A percentile compares a stretch with the other conserved stretches of the same genome.
Conservation (phyloP, 306 rosid species). For the Lathyrus oleraceus region DNA sequence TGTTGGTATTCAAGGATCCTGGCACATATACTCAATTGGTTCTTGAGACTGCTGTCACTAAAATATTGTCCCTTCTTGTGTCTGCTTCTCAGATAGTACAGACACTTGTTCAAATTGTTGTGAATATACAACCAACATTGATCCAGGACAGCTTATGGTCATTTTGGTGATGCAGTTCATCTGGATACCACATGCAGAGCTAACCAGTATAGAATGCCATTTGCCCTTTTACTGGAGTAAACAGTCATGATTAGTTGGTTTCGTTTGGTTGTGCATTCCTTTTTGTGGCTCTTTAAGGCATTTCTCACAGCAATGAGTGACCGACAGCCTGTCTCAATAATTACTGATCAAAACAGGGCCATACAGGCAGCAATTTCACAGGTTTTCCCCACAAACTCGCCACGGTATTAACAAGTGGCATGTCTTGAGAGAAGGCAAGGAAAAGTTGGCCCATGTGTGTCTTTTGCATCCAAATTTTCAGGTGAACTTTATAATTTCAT, state of each 20-base stretch:
- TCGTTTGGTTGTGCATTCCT: too few species aligned
- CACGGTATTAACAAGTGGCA: constrained; percentile 86
- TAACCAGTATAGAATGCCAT: constrained; percentile 76
- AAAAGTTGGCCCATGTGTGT: constrained; percentile 78
- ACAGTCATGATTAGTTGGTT: constrained; percentile 81
- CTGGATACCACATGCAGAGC: constrained; percentile 74
- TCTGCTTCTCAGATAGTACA: constrained; percentile 83
- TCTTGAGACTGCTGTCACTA: constrained; percentile 94
- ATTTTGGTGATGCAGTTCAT: constrained; percentile 79
- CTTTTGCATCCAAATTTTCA: constrained; percentile 73
- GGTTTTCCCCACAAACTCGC: constrained; percentile 81
- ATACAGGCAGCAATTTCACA: constrained; percentile 73
- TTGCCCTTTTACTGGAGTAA: constrained; percentile 89
- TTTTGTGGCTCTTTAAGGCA: too few species aligned
- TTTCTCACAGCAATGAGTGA: too few species aligned
- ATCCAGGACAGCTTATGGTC: constrained; percentile 77
- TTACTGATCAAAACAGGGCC: too few species aligned
- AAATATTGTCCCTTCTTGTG: constrained; percentile 91
- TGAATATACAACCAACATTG: constrained; percentile 89
- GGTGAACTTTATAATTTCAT: constrained; percentile 81
- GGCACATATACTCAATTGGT: constrained; percentile 94
- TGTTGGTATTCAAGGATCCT: constrained; percentile 87
- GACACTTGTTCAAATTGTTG: constrained; percentile 83
- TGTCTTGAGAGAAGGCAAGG: constrained; percentile 91
- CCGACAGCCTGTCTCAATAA: too few species aligned